A percentile compares a stretch with the other conserved stretches of the same genome.
Evolutionary conservation across 768 basidiomycete genomes (phyloP).

Genomic region (Lactarius pseudohatsudake): DNA sequence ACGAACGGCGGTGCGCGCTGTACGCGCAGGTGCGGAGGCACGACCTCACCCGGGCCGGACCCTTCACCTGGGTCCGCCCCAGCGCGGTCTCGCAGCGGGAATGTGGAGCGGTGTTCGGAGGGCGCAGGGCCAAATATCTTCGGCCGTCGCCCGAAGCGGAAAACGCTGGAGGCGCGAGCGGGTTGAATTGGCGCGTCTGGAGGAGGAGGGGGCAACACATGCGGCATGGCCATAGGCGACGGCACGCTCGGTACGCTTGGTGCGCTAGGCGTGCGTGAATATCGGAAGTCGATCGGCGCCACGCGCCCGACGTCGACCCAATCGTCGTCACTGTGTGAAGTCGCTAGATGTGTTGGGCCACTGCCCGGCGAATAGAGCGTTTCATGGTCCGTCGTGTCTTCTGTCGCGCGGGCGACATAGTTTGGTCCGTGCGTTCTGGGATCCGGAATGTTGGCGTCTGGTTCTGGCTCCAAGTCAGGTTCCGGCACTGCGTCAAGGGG

Average conservation of each 20-base stretch:
- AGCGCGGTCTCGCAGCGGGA: conserved; percentile 51
- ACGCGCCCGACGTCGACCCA: conserved; percentile 62
- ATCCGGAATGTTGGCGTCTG: conserved; percentile 47
- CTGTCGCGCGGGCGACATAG: conserved; percentile 34
- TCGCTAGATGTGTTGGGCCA: conserved; percentile 30
- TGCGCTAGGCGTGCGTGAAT: conserved; percentile 28
- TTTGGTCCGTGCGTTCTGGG: conserved; percentile 57
- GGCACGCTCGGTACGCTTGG: conserved; percentile 19
- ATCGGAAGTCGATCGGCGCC: conserved; percentile 40
- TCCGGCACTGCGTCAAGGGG: conserved; percentile 40
- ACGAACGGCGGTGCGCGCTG: conserved; percentile 72
- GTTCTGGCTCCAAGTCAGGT: conserved; percentile 19
- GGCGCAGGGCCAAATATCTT: conserved; percentile 32
- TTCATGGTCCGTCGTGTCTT: conserved; percentile 20
- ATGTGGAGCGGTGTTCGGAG: conserved; percentile 55
- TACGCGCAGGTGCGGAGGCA: conserved; percentile 63
- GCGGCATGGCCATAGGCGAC: conserved; percentile 10
- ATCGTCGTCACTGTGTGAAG: conserved; percentile 39
- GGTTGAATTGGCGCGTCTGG: conserved; percentile 30
- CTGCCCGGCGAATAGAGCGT: conserved; percentile 33
- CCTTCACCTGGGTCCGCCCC: conserved; percentile 35
- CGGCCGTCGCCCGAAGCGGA: conserved; percentile 25
- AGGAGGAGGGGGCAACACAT: conserved; percentile 9
- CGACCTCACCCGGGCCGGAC: conserved; percentile 43
- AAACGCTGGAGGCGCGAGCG: conserved; percentile 22